Conservation (phyloP, 805 yeast genomes). For the Spathaspora hagerdaliae region DNA sequence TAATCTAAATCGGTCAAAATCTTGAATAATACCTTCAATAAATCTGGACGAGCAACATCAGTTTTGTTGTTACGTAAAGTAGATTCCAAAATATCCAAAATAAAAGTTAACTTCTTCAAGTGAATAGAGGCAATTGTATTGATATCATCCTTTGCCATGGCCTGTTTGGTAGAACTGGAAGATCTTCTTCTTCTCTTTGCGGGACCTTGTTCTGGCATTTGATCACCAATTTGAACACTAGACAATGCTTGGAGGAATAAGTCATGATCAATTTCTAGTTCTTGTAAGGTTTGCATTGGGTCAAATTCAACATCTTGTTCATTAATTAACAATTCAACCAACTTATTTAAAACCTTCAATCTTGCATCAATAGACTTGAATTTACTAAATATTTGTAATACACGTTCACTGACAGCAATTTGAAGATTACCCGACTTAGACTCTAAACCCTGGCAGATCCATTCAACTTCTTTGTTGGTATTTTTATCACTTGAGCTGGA, state of each 20-base stretch:
- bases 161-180: constrained; percentile 70
- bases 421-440: constrained; percentile 36
- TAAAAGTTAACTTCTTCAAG: constrained; percentile 68
- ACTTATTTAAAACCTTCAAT: constrained; percentile 44
- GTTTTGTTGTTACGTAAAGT: constrained; percentile 31
- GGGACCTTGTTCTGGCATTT: constrained; percentile 43
- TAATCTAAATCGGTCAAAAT: constrained; percentile 74
- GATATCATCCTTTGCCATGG: constrained; percentile 67
- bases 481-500: constrained; percentile 47
- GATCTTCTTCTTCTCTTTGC: constrained; percentile 82
- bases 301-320: constrained; percentile 33
- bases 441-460: constrained; percentile 52
- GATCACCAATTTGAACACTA: constrained; percentile 52
- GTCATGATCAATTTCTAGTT: constrained; percentile 50
- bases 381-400: constrained; percentile 51
- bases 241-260: constrained; percentile 57
- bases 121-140: constrained; percentile 74
- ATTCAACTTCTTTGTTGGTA: constrained; percentile 48
- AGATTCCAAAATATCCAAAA: constrained; percentile 73
- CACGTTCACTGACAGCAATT: constrained; percentile 44
- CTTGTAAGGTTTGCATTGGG: constrained; percentile 47
- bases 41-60: constrained; percentile 35
- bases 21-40: constrained; percentile 53
- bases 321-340: constrained; percentile 52
- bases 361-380: constrained; percentile 55